Percentiles rank a stretch among this genome's conserved stretches.
These are phyloP conservation scores for Eimeria tenella DNA, from an alignment of 169 alveolate species.

Conservation along the genomic window DNA sequence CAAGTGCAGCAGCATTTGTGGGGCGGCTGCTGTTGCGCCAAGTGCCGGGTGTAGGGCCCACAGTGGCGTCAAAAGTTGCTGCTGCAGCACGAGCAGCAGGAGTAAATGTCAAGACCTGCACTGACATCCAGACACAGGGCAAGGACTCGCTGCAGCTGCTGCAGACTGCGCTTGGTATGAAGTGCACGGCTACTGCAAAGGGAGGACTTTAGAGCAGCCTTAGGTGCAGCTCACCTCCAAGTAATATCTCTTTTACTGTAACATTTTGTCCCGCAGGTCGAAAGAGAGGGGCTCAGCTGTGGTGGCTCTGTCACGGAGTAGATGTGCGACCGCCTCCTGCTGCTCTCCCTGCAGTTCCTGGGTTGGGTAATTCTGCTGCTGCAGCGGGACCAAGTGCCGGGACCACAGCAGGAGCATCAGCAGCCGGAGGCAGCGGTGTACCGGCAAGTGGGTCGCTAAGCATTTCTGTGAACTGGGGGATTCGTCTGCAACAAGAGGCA, in stretches of 20 bases:
- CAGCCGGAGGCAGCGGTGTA: neutral
- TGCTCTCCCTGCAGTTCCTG: conserved; percentile 4
- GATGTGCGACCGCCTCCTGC: conserved; percentile 75
- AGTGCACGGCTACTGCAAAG: neutral
- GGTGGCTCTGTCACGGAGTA: conserved; percentile 74
- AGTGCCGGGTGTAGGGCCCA: conserved; percentile 71
- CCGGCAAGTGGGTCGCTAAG: conserved; percentile 46
- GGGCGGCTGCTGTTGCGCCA: conserved; percentile 45
- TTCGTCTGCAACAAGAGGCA: conserved; percentile 42
- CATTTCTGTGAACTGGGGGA: conserved; percentile 77
- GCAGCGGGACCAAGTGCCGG: neutral
- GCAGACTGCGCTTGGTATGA: conserved; percentile 56
- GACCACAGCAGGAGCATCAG: neutral
- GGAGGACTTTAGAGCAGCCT: too few relatives aligned
- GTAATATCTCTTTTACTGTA: too few relatives aligned
- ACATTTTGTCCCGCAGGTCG: conserved; percentile 29
- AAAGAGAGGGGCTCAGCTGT: conserved; percentile 67
- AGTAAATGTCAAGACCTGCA: conserved; percentile 25
- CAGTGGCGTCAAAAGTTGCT: conserved; percentile 16
- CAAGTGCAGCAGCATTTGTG: conserved; percentile 32
- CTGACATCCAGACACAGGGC: conserved; percentile 29
- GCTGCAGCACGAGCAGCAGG: conserved; percentile 31
- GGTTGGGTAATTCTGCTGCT: neutral
- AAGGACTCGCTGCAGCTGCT: conserved; percentile 52
- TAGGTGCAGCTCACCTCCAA: too few relatives aligned